These are phyloP conservation scores for Penicillium riverlandense DNA, from an alignment of 495 filamentous ascomycete species.

Conservation along the genomic window DNA sequence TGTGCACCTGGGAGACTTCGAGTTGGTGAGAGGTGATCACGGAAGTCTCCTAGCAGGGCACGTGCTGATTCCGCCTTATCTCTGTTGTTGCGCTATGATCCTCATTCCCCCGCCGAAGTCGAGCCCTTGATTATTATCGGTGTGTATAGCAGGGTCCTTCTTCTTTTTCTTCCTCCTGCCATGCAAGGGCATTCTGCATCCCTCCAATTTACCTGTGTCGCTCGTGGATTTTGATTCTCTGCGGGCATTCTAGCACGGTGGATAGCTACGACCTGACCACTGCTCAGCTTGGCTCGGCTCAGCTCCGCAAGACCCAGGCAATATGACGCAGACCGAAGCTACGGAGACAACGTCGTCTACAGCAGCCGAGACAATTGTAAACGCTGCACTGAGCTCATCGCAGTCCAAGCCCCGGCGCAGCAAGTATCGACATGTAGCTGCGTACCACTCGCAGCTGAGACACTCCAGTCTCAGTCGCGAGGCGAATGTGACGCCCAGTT, in stretches of 20 bases:
- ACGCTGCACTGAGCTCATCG: background rate
- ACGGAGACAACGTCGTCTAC: conserved; percentile 4
- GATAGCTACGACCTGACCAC: too few relatives aligned
- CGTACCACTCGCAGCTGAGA: conserved; percentile 63
- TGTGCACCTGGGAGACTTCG: background rate
- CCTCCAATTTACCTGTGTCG: too few relatives aligned
- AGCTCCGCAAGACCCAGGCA: too few relatives aligned
- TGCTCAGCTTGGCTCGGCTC: too few relatives aligned
- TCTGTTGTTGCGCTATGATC: conserved; percentile 12
- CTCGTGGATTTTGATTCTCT: too few relatives aligned
- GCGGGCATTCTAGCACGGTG: too few relatives aligned
- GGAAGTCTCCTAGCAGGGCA: background rate
- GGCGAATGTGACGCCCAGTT: conserved; percentile 64
- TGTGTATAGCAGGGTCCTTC: background rate
- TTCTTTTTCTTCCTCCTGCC: background rate
- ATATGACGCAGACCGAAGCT: background rate
- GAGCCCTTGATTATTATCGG: background rate
- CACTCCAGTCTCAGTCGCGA: conserved; percentile 85
- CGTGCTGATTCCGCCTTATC: conserved; percentile 15
- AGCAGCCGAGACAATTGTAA: background rate
- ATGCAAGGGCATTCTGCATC: too few relatives aligned
- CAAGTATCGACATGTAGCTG: conserved; percentile 84
- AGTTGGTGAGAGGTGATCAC: conserved; percentile 5
- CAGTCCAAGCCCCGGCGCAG: conserved; percentile 17
- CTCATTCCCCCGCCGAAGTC: background rate